These are phyloP conservation scores for Mycogone perniciosa DNA, from an alignment of 2,329 filamentous ascomycete genomes.

Conservation along the genomic window DNA sequence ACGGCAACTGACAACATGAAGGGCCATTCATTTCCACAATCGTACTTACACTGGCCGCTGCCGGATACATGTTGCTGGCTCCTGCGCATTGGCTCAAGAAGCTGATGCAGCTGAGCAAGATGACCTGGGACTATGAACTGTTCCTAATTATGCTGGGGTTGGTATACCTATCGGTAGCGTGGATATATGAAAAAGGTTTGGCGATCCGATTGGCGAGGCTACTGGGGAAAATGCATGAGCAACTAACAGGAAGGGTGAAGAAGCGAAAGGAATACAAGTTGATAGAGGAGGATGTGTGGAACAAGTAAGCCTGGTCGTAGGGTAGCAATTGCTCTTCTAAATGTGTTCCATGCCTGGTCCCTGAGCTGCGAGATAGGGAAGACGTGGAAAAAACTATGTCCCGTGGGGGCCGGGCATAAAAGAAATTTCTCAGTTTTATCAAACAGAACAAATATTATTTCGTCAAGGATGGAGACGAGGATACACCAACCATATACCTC, in stretches of 20 bases:
- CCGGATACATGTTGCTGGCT: conserved; percentile 72
- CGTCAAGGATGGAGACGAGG: too few relatives aligned
- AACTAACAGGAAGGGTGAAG: conserved; percentile 58
- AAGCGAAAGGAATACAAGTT: conserved; percentile 53
- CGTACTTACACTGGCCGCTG: conserved; percentile 57
- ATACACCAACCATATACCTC: not conserved
- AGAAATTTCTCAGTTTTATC: too few relatives aligned
- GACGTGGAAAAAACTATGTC: too few relatives aligned
- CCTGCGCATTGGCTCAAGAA: conserved; percentile 62
- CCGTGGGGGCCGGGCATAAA: too few relatives aligned
- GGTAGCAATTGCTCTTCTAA: too few relatives aligned
- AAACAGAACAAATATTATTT: not conserved
- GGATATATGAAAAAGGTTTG: conserved; percentile 63
- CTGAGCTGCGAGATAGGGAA: too few relatives aligned
- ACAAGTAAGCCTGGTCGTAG: too few relatives aligned
- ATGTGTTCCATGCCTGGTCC: too few relatives aligned
- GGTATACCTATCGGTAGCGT: conserved; percentile 62
- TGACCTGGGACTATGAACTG: conserved; percentile 65
- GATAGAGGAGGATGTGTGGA: conserved; percentile 6
- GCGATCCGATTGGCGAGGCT: conserved; percentile 62
- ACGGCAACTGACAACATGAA: conserved; percentile 27
- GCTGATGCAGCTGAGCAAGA: conserved; percentile 79
- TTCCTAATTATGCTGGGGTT: conserved; percentile 66
- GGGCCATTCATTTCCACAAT: conserved; percentile 82
- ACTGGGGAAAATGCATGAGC: conserved; percentile 56